Percentiles rank a stretch among this genome's conserved stretches.
phyloP scores from a whole-genome alignment of 208 protist genomes.

The Acanthamoeba castellanii region DNA sequence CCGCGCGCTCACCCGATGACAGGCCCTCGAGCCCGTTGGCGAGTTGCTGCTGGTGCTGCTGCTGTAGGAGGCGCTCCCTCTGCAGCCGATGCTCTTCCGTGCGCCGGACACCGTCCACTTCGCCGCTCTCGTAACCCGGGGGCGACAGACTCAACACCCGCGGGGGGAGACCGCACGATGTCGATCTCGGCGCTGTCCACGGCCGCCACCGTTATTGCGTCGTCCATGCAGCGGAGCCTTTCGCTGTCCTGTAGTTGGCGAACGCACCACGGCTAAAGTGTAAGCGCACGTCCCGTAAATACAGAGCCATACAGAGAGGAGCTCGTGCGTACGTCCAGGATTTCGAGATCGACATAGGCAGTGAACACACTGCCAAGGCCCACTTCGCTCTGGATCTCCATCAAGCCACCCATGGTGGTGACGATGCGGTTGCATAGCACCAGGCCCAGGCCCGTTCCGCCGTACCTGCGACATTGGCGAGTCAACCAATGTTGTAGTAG shows the following conservation, averaged over 20 bases:
- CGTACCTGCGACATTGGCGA: not conserved
- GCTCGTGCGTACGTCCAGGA: not conserved
- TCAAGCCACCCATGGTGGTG: slow-evolving; percentile 42
- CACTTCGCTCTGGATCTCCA: slow-evolving; percentile 34
- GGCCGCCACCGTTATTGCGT: not conserved
- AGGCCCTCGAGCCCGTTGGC: not conserved
- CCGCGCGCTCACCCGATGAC: not conserved
- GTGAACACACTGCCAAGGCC: slow-evolving; percentile 51
- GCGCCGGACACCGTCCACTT: not conserved
- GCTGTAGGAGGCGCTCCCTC: not conserved
- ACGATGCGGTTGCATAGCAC: slow-evolving; percentile 68
- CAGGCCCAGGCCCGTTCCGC: slow-evolving; percentile 61
- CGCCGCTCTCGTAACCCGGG: not conserved
- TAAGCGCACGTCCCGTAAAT: too few species aligned
- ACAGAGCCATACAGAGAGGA: not conserved
- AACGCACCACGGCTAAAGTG: too few species aligned
- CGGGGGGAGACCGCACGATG: not conserved
- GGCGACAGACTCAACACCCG: not conserved
- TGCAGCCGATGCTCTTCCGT: not conserved
- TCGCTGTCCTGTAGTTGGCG: not conserved
- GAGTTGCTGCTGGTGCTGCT: not conserved
- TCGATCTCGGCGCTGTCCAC: slow-evolving; percentile 37
- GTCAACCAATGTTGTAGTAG: not conserved
- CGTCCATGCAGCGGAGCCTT: not conserved
- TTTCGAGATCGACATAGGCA: slow-evolving; percentile 12